Base-by-base conservation (phyloP, 208 protist genomes). In the Crithidia bombi region DNA sequence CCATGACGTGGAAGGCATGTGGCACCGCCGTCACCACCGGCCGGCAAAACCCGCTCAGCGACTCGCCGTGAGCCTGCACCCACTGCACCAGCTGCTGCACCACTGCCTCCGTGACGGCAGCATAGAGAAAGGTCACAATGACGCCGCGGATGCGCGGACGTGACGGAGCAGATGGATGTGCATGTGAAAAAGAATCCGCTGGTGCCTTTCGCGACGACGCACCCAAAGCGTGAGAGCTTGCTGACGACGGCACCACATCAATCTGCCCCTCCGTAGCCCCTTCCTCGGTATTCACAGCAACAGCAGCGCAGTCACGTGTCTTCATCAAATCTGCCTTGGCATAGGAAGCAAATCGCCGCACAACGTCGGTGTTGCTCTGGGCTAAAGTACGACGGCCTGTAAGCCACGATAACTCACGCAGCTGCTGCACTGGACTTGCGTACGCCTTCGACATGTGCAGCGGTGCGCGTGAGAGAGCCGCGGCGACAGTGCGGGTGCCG, bases 41-140 rank as follows among this genome's bases (percentile, higher is more conserved):
- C 4, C 44, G 62, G 43, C 62, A 57, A 33, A 68, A 46, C 43
- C 33, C 49, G 46, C 47, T 17, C 25, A 54, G 14, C 12, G 38
- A 3, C 10, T 56, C 30, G 12, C 23, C n/a, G 47, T 38, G 30
- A 0, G 38, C 11, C 21, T 50, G 46, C 17, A 57, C 47, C 47
- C 23, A 4, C 62, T 57, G 47, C 49, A 68, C 49, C 9, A n/a
- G 11, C 47, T 36, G 7, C 62, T 57, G 47, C 49, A 68, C 49
- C 9, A n/a, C 17, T 10, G 11, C 6, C 2, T 17, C 35, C 7
- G 43, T 47, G 23, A 68, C 62, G 11, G 26, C 10, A 5, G 17
- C 21, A 25, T 57, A 68, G 43, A 68, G 32, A 15, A 68, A 41
- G 7, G 49, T 55, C 5, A 39, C 28, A 0, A 52, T n/a, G 21